Evolutionary conservation across 306 rosid genomes (phyloP), one percentile per base, ranked within the genome.

Genomic region (Quercus engelmannii): DNA sequence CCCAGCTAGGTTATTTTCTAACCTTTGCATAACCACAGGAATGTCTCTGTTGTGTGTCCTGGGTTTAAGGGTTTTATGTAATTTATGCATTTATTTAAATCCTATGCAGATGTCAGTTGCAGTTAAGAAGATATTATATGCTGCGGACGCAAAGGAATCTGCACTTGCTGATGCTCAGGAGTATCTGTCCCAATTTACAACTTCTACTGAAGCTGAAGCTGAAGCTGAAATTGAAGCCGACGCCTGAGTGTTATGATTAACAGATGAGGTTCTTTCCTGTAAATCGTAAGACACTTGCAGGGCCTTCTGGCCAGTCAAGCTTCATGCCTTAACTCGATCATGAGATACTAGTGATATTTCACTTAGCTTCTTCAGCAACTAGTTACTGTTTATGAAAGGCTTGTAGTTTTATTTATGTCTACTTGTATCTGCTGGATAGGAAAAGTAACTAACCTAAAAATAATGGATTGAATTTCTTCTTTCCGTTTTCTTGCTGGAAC

Each of bases 91-190:
- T 15, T 31, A 23, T 56, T 72, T 64, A 49, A 33, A 74, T 81
- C 69, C 61, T 59, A 21, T 82, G 86, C 94, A 95, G 99, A 83
- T 96, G 86, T 81, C 96, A 43, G 82, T 88, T 54, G 99, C 97
- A 80, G 75, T 96, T 57, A 93, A 89, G 89, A 93, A 90, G 93
- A 91, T 96, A 76, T 46, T 96, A 78, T 96, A 96, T 82, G 98
- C 98, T 18, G 93, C 92, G 51, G 99, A 96, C 77, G 94, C 92
- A 21, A 89, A 89, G 75, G 97, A 89, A 84, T 96, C 98, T 0
- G 93, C 99, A 57, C 85, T 96, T 35, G 87, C 92, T 28, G 92
- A 91, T 82, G 99, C 99, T 30, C 97, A 91, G 85, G 97, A 89
- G 4, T 93, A 84, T 85, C 88, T 96, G 35, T 26, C 72, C 82